Base-by-base conservation (phyloP, 768 basidiomycete genomes). In the Macrolepiota albuminosa region DNA sequence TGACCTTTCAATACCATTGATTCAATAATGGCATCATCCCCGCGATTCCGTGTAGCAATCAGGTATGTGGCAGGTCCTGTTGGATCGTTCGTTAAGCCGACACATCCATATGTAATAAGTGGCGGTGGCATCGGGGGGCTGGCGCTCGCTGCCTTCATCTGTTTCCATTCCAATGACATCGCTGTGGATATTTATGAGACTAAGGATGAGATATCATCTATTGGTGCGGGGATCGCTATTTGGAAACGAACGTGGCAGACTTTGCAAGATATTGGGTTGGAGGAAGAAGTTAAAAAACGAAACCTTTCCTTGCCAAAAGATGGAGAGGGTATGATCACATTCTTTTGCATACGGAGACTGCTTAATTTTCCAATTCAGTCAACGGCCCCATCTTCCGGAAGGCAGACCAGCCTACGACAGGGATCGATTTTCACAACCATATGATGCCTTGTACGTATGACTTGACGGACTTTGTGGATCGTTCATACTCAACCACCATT, bases 101-200 rank as follows among this genome's bases (percentile, higher is more conserved):
- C 6, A 16, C 7, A 54, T 54, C 11, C 40, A n/a, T n/a, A 14
- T 16, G 4, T 16, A 8, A 14, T 16, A 46, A 73, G 59, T 72
- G 74, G 48, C 60, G 66, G 45, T 56, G 75, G 75, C 11, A 68
- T 78, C 7, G 75, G 70, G 2, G 78, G 78, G 1, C 70, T 79
- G 5, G 63, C 72, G 3, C 73, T 79, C 21, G 78, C 75, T 0
- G 71, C 72, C 6, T 70, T 71, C 2, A 70, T 78, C n/a, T 72
- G 69, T 40, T 67, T 68, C 54, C 71, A 70, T 56, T 62, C 70
- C 10, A 59, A 57, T 5, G 58, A 68, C 56, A 61, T 75, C 40
- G 61, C 66, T 16, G 63, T 76, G 21, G 72, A 78, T 62, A 57
- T 80, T 21, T 81, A 81, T 53, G 80, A 81, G 66, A 69, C 77